A percentile compares a stretch with the other conserved stretches of the same genome.
Evolutionary conservation across 768 basidiomycete genomes (phyloP).

Genomic region (Boletus vermiculosoides): DNA sequence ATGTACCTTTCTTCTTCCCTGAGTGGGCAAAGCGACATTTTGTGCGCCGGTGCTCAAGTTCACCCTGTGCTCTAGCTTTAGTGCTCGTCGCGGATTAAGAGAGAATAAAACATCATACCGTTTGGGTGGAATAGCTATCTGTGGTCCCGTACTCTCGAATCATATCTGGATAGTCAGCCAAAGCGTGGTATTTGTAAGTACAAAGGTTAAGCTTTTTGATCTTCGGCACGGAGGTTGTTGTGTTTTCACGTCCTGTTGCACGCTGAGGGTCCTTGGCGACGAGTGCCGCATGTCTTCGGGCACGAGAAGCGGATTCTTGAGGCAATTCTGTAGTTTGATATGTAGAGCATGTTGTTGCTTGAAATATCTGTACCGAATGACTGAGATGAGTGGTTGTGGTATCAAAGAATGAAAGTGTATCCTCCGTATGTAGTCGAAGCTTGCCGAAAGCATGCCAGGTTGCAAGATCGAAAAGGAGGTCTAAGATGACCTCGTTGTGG

Average conservation of each 20-base stretch:
- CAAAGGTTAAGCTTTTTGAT: conserved; percentile 9
- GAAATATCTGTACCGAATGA: neutral
- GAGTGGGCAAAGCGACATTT: conserved; percentile 35
- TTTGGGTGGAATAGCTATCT: conserved; percentile 38
- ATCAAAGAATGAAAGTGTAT: neutral
- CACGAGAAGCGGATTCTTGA: neutral
- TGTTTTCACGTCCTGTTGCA: neutral
- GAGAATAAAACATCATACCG: neutral
- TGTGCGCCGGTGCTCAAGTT: conserved; percentile 34
- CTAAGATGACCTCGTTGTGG: neutral
- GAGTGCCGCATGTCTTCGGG: neutral
- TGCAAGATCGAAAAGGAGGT: neutral
- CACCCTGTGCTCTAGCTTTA: conserved; percentile 27
- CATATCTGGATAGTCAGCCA: conserved; percentile 11
- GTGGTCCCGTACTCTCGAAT: conserved; percentile 31
- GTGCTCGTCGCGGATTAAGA: too few relatives aligned
- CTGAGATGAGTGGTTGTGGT: neutral
- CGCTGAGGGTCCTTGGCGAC: neutral
- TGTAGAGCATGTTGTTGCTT: neutral
- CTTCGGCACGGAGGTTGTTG: neutral
- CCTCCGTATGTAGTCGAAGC: neutral
- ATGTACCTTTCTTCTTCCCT: neutral
- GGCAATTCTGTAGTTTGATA: neutral
- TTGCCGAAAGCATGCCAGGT: neutral
- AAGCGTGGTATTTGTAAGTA: conserved; percentile 19